phyloP scores from a whole-genome alignment of 768 basidiomycete genomes.

The Naganishia kalamii region DNA sequence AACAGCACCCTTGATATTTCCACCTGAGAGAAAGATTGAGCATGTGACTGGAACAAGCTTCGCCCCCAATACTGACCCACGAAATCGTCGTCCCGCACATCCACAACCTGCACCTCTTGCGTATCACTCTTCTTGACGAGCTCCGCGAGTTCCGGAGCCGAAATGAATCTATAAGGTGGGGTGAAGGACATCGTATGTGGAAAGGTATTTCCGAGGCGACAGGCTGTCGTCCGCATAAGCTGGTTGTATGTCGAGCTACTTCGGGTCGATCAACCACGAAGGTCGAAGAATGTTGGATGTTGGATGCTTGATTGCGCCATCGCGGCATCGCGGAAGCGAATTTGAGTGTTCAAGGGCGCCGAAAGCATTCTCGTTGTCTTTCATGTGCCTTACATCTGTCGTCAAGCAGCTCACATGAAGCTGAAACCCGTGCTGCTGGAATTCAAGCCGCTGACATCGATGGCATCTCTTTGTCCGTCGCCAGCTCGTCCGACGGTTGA shows the following conservation, averaged over 20 bases:
- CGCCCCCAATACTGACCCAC: conserved; percentile 16
- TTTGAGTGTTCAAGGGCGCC: too few relatives aligned
- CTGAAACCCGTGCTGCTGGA: too few relatives aligned
- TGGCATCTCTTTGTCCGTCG: too few relatives aligned
- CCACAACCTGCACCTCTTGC: conserved; percentile 32
- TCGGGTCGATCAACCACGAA: neutral
- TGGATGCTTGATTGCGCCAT: neutral
- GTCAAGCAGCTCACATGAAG: too few relatives aligned
- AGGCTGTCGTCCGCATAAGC: neutral
- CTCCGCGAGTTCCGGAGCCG: conserved; percentile 37
- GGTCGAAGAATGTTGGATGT: neutral
- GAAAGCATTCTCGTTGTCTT: too few relatives aligned
- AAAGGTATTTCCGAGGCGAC: neutral
- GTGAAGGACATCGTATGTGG: conserved; percentile 29
- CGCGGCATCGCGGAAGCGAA: conserved; percentile 9
- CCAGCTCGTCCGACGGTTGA: too few relatives aligned
- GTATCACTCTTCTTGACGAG: conserved; percentile 32
- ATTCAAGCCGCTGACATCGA: too few relatives aligned
- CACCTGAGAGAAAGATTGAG: conserved; percentile 23
- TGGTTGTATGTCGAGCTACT: neutral
- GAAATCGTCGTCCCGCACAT: conserved; percentile 44
- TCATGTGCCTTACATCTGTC: too few relatives aligned
- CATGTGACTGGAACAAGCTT: neutral
- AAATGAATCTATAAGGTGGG: conserved; percentile 38
- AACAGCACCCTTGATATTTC: conserved; percentile 41